Base-by-base conservation (phyloP, 148 eudicot genomes). In the Rhododendron molle region DNA sequence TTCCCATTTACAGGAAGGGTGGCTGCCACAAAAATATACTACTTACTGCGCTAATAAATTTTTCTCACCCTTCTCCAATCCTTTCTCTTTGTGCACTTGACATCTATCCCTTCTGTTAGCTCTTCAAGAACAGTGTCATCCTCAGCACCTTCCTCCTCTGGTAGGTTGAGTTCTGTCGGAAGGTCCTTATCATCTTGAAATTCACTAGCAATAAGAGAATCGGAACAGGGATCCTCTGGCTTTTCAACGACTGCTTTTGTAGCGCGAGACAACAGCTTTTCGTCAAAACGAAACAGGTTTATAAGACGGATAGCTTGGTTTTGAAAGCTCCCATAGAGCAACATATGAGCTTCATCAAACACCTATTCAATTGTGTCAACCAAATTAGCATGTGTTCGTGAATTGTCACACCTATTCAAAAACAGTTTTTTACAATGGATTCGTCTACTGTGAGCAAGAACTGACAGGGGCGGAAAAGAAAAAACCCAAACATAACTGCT, bases 1-100 rank as follows among this genome's bases (percentile, higher is more conserved):
- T 94, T 96, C 78, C 99, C 98, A 83, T 96, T 96, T 78, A 84
- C 89, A 58, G 99, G 99, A 90, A 96, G 99, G 3, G 99, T 96
- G 28, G 99, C 99, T 72, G 96, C 98, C 81, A 95, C 95, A 87
- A 96, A 96, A 46, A 96, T 89, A 90, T 94, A 96, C 86, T 96
- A 98, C 91, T 96, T 96, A 85, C 98, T 96, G 4, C 98, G 93
- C 15, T 90, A 88, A 86, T 96, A 95, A 76, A 85, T 74, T 89
- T 95, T 89, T 80, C 95, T 93, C 65, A 91, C 89, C 97, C n/a
- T 94, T 87, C 91, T 92, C 99, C 98, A 93, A 83, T 90, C 99
- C 84, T 80, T 94, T 86, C 84, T 90, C 54, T 84, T 86, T 65
- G 52, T 79, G 49, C 84, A 76, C 73, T n/a, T 88, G 28, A 88